phyloP scores from a whole-genome alignment of 805 yeast genomes.

The Priceomyces medius region DNA sequence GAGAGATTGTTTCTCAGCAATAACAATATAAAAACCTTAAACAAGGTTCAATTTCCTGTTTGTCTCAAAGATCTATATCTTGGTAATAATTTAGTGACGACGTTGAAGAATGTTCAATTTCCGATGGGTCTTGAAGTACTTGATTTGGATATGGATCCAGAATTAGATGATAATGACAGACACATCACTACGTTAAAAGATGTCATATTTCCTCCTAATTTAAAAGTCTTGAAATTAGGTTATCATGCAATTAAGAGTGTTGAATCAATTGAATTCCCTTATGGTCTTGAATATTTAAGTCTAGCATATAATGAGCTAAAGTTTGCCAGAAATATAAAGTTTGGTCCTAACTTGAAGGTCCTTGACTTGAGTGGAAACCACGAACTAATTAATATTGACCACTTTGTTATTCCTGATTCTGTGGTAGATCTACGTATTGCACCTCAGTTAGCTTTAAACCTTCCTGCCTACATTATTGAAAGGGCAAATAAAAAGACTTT shows the following conservation, averaged over 20 bases:
- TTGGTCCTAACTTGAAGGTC: conserved; percentile 31
- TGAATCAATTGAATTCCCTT: conserved; percentile 41
- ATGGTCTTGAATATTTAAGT: conserved; percentile 27
- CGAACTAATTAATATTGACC: conserved; percentile 38
- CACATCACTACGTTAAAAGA: conserved; percentile 42
- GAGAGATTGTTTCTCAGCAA: conserved; percentile 35
- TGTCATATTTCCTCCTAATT: conserved; percentile 35
- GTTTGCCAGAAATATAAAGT: conserved; percentile 34
- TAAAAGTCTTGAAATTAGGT: conserved; percentile 36
- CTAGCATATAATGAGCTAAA: conserved; percentile 40
- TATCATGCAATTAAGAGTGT: conserved; percentile 39
- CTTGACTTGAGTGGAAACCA: conserved; percentile 44
- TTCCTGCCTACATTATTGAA: conserved; percentile 39
- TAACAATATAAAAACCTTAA: conserved; percentile 45
- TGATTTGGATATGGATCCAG: conserved; percentile 44
- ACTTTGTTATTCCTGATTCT: conserved; percentile 36
- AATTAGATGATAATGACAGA: conserved; percentile 40
- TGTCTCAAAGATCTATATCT: conserved; percentile 34
- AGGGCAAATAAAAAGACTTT: conserved; percentile 38
- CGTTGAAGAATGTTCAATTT: conserved; percentile 42
- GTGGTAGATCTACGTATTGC: conserved; percentile 38
- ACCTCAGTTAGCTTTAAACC: conserved; percentile 29
- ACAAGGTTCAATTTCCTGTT: conserved; percentile 41
- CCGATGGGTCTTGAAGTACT: conserved; percentile 38
- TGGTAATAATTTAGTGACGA: conserved; percentile 44